Percentiles rank a stretch among this genome's conserved stretches.
These are phyloP conservation scores for Aspergillus pseudoterreus DNA, from an alignment of 2,329 filamentous ascomycete genomes.

Conservation along the genomic window DNA sequence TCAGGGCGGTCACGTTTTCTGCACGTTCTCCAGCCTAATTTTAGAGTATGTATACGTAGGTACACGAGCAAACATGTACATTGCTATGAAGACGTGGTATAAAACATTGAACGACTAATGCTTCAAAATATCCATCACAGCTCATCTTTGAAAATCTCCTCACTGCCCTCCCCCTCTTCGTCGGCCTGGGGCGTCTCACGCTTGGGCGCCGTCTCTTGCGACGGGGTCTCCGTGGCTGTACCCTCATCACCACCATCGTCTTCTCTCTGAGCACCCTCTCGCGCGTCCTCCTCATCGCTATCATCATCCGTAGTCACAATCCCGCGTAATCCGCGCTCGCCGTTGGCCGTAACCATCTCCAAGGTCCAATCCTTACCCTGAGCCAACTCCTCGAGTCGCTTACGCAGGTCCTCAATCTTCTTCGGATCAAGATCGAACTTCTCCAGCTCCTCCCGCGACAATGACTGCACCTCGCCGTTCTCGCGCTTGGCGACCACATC, in stretches of 20 bases:
- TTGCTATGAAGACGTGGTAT: neutral
- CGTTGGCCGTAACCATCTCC: conserved; percentile 69
- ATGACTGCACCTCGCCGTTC: conserved; percentile 58
- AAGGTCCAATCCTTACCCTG: conserved; percentile 73
- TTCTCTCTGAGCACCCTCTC: neutral
- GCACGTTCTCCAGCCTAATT: conserved; percentile 1
- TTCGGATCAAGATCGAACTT: conserved; percentile 64
- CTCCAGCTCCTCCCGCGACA: conserved; percentile 65
- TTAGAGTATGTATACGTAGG: neutral
- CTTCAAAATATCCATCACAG: conserved; percentile 19
- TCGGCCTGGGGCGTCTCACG: conserved; percentile 7
- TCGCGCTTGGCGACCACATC: conserved; percentile 53
- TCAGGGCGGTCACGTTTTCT: conserved; percentile 12
- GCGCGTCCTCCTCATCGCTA: conserved; percentile 32
- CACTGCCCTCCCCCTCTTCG: conserved; percentile 28
- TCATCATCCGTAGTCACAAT: conserved; percentile 61
- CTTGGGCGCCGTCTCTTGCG: conserved; percentile 10
- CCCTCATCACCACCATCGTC: conserved; percentile 13
- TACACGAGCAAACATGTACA: neutral
- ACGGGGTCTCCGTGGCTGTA: conserved; percentile 16
- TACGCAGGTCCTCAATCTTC: conserved; percentile 65
- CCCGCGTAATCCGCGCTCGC: conserved; percentile 64
- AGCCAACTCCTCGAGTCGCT: conserved; percentile 65
- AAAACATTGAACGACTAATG: conserved; percentile 3
- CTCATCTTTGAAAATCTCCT: conserved; percentile 41